These are phyloP conservation scores for Cordia subcordata DNA, from an alignment of 257 asterid genomes.

Conservation along the genomic window DNA sequence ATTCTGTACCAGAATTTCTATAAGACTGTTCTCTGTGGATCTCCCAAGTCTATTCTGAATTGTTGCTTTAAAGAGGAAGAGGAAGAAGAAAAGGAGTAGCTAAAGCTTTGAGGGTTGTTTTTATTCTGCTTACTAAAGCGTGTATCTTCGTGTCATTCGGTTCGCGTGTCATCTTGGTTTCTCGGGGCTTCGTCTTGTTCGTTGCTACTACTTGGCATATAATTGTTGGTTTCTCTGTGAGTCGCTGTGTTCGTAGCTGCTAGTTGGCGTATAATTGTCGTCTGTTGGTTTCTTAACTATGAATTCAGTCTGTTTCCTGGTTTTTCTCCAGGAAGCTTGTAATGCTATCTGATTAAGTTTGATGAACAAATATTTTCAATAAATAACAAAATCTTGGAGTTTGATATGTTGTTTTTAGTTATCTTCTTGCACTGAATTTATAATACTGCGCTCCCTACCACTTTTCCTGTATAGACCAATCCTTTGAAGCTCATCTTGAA, in stretches of 20 bases:
- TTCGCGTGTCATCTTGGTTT: not conserved
- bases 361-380: not conserved
- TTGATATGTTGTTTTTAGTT: too few relatives aligned
- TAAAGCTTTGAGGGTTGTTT: constrained; percentile 25
- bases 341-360: not conserved
- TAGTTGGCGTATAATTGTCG: not conserved
- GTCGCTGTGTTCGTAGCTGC: too few relatives aligned
- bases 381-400: not conserved
- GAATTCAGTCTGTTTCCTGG: not conserved
- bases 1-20: constrained; percentile 64
- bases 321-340: not conserved
- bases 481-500: too few relatives aligned
- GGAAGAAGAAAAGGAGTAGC: constrained; percentile 20
- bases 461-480: too few relatives aligned
- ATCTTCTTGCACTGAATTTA: too few relatives aligned
- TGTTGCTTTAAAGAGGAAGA: constrained; percentile 64
- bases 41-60: constrained; percentile 74
- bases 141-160: not conserved
- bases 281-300: not conserved
- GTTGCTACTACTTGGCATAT: too few relatives aligned
- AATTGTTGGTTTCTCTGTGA: not conserved
- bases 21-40: constrained; percentile 38
- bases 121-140: not conserved
- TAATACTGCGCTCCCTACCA: too few relatives aligned
- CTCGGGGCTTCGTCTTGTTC: not conserved